Conservation (phyloP, 2,329 filamentous ascomycete species). For the Metarhizium rileyi region DNA sequence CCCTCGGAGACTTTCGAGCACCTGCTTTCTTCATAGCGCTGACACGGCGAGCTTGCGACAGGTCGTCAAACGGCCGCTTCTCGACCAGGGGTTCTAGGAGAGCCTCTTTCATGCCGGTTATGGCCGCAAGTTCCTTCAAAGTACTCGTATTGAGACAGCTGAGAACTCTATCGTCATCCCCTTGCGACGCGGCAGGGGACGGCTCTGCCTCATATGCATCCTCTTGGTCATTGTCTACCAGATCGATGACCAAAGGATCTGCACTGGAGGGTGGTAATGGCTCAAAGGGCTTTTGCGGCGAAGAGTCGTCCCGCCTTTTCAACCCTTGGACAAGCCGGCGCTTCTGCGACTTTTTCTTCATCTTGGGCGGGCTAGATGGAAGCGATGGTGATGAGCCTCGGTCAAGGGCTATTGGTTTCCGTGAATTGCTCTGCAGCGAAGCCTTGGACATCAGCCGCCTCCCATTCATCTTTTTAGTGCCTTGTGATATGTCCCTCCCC, state of each 20-base stretch:
- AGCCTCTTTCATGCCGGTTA: slow-evolving; percentile 64
- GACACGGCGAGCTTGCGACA: slow-evolving; percentile 59
- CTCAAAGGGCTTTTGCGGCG: slow-evolving; percentile 12
- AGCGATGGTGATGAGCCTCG: slow-evolving; percentile 11
- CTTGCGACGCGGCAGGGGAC: slow-evolving; percentile 18
- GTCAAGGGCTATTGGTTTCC: slow-evolving; percentile 8
- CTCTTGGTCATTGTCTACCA: slow-evolving; percentile 31
- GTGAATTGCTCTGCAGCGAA: slow-evolving; percentile 12
- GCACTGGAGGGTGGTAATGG: slow-evolving; percentile 21
- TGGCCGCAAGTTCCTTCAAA: slow-evolving; percentile 66
- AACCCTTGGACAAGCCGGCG: slow-evolving; percentile 29
- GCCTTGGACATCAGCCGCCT: slow-evolving; percentile 24
- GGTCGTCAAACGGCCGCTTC: slow-evolving; percentile 60
- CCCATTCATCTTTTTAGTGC: slow-evolving; percentile 12
- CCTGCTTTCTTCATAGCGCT: slow-evolving; percentile 40
- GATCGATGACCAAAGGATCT: slow-evolving; percentile 24
- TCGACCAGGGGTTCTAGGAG: slow-evolving; percentile 60
- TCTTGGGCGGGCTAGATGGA: slow-evolving; percentile 21
- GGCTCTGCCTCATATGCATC: slow-evolving; percentile 29
- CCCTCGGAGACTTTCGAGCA: slow-evolving; percentile 34
- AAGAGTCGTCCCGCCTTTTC: slow-evolving; percentile 16
- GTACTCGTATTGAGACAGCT: slow-evolving; percentile 77
- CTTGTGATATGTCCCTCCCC: not conserved
- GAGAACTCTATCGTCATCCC: slow-evolving; percentile 45
- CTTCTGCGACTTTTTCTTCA: slow-evolving; percentile 11